These are phyloP conservation scores for Osmozyma mogii DNA, from an alignment of 805 yeast species.

Conservation along the genomic window DNA sequence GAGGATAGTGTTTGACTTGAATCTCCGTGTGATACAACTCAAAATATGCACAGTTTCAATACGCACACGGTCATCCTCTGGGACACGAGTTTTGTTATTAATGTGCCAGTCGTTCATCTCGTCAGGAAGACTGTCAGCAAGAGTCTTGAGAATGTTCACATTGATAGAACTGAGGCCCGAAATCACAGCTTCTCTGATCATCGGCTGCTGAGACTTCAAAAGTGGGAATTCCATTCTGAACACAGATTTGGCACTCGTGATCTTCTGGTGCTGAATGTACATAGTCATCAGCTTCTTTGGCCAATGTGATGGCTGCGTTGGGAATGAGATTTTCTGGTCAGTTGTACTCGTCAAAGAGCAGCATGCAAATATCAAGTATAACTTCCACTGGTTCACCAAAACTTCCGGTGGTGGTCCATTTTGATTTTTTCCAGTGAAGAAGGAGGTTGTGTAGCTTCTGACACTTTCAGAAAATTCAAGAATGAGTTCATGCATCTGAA, in stretches of 20 bases:
- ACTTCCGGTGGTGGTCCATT: conserved; percentile 51
- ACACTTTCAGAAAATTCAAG: conserved; percentile 45
- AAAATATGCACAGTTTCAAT: conserved; percentile 75
- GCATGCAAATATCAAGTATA: conserved; percentile 85
- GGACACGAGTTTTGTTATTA: conserved; percentile 23
- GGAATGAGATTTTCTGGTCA: conserved; percentile 64
- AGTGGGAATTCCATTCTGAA: conserved; percentile 84
- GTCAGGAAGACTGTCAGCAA: conserved; percentile 67
- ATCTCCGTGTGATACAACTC: conserved; percentile 58
- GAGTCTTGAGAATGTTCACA: conserved; percentile 76
- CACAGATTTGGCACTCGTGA: conserved; percentile 85
- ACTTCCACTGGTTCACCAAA: conserved; percentile 78
- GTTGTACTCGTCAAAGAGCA: conserved; percentile 83
- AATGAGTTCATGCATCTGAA: conserved; percentile 72
- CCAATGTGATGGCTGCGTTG: conserved; percentile 46
- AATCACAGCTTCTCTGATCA: conserved; percentile 80
- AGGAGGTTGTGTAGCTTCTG: conserved; percentile 28
- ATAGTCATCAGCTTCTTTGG: conserved; percentile 74
- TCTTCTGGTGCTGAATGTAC: conserved; percentile 82
- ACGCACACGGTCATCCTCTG: conserved; percentile 41
- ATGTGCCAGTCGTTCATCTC: conserved; percentile 43
- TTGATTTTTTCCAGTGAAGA: conserved; percentile 23
- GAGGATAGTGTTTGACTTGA: conserved; percentile 39
- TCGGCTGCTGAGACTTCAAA: conserved; percentile 57
- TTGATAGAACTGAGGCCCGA: conserved; percentile 84